phyloP scores from a whole-genome alignment of 305 asterid species.

The Fraxinus paxiana region DNA sequence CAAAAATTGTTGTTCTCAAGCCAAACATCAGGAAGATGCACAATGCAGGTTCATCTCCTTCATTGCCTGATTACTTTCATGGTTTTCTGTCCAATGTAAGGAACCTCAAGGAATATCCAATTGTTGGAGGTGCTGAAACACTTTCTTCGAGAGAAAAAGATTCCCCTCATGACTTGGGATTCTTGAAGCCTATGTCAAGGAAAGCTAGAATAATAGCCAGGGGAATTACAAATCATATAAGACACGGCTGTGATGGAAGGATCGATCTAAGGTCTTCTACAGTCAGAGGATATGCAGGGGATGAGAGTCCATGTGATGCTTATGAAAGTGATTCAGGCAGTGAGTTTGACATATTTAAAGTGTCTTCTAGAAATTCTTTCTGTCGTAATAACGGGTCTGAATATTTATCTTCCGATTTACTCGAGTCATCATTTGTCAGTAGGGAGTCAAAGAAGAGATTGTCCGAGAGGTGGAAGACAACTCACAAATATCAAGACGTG shows the following conservation, averaged over 20 bases:
- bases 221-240: constrained; percentile 60
- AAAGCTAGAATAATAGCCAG: constrained; percentile 65
- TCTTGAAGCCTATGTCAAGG: constrained; percentile 40
- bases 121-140: constrained; percentile 33
- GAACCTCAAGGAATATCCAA: constrained; percentile 35
- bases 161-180: constrained; percentile 32
- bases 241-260: constrained; percentile 40
- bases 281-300: constrained; percentile 73
- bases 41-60: constrained; percentile 32
- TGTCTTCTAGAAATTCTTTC: constrained; percentile 46
- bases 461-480: constrained; percentile 78
- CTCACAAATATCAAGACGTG: constrained; percentile 51
- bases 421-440: constrained; percentile 47
- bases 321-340: constrained; percentile 69
- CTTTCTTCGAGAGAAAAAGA: constrained; percentile 31
- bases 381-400: constrained; percentile 35
- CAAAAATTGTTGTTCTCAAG: constrained; percentile 79
- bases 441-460: constrained; percentile 73
- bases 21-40: constrained; percentile 58
- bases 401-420: constrained; percentile 36
- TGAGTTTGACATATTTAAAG: constrained; percentile 36
- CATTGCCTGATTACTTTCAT: constrained; percentile 37
- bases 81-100: constrained; percentile 31
- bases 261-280: constrained; percentile 36
- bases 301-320: constrained; percentile 70